Conservation (phyloP, 2,329 filamentous ascomycete genomes). For the Cytospora schulzeri region DNA sequence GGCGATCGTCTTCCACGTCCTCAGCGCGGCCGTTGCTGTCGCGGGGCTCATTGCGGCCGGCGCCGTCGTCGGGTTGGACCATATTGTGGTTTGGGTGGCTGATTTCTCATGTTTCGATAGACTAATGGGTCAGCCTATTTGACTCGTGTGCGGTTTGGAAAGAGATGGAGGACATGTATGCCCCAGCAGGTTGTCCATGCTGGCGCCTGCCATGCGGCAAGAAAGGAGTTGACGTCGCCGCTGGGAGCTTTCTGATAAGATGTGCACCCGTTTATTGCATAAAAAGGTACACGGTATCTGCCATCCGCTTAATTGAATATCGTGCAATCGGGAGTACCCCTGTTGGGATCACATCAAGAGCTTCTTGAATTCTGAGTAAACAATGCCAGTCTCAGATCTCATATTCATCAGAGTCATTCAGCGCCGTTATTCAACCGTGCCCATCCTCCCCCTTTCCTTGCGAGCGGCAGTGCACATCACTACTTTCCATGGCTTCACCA, state of each 20-base stretch:
- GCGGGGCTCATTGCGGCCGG: conserved; percentile 25
- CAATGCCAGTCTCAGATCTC: too few species aligned
- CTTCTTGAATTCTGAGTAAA: too few species aligned
- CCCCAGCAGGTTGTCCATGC: conserved; percentile 20
- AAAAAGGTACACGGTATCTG: neutral
- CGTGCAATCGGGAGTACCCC: neutral
- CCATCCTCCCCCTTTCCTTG: neutral
- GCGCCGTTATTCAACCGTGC: too few species aligned
- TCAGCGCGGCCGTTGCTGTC: conserved; percentile 21
- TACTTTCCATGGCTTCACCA: too few species aligned
- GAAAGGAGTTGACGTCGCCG: conserved; percentile 10
- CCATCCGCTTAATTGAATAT: neutral
- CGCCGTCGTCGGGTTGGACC: conserved; percentile 30
- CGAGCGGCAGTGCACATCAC: too few species aligned
- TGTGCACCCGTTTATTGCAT: neutral
- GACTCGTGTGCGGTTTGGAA: conserved; percentile 1
- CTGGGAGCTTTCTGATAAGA: conserved; percentile 3
- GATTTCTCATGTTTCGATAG: conserved; percentile 25
- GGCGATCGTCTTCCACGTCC: conserved; percentile 26
- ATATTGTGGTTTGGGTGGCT: conserved; percentile 28
- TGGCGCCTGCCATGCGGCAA: conserved; percentile 11
- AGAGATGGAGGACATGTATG: neutral
- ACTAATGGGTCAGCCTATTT: conserved; percentile 27
- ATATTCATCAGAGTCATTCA: too few species aligned
- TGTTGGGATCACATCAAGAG: neutral